Percentiles rank a stretch among this genome's conserved stretches.
phyloP scores from a whole-genome alignment of 78 protist species.

The Pigoraptor vietnamica region DNA sequence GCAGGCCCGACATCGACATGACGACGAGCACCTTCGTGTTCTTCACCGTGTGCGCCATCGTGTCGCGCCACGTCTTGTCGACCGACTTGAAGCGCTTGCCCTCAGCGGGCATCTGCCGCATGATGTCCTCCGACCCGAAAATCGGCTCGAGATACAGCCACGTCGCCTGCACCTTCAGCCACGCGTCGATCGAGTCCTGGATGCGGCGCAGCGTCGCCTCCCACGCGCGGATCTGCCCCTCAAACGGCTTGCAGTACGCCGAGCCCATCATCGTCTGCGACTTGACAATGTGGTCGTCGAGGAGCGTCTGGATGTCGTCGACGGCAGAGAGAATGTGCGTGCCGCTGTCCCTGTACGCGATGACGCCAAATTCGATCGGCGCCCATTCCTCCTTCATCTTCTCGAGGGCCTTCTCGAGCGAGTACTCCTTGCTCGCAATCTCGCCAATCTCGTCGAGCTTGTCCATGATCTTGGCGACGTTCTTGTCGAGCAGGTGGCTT shows the following conservation, averaged over 20 bases:
- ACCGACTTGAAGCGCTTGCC: constrained; percentile 12
- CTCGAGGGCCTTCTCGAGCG: constrained; percentile 62
- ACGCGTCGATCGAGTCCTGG: constrained; percentile 61
- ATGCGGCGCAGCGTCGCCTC: constrained; percentile 29
- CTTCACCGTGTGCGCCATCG: background rate
- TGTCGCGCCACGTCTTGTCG: constrained; percentile 11
- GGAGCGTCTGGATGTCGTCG: constrained; percentile 52
- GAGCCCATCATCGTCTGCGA: constrained; percentile 49
- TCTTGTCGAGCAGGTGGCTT: constrained; percentile 1
- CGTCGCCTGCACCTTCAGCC: constrained; percentile 53
- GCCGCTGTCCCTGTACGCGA: constrained; percentile 42
- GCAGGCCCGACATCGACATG: background rate
- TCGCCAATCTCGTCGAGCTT: constrained; percentile 46
- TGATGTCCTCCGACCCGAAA: constrained; percentile 66
- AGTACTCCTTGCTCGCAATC: constrained; percentile 58
- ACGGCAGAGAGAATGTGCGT: constrained; percentile 51
- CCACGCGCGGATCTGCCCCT: constrained; percentile 17
- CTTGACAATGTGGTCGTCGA: constrained; percentile 34
- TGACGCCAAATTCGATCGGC: constrained; percentile 17
- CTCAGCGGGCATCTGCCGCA: constrained; percentile 65
- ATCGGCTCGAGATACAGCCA: constrained; percentile 84
- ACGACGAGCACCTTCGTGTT: background rate
- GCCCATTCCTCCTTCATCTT: constrained; percentile 59
- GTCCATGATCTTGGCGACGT: constrained; percentile 22
- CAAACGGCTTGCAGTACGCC: constrained; percentile 50